Base-by-base conservation (phyloP, 306 rosid species). In the Pterocarpus santalinus region DNA sequence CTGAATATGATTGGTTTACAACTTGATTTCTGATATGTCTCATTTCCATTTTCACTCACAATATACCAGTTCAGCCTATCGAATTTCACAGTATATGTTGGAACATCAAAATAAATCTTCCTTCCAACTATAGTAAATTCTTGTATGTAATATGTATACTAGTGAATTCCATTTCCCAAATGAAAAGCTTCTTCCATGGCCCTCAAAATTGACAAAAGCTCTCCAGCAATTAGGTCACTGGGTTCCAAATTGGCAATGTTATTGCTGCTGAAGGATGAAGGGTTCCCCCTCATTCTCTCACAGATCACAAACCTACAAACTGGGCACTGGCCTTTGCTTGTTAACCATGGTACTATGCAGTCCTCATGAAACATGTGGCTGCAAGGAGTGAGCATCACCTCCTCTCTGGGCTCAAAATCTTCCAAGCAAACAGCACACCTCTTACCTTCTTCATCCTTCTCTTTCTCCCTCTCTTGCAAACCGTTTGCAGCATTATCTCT, bases 351-450 rank as follows among this genome's bases (percentile, higher is more conserved):
- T 10, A 91, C 85, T 51, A 95, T 91, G 82, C 99, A 95, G 8
- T 90, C 90, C 73, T 90, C 96, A 68, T 93, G 99, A 72, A 93
- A 95, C 96, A 95, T 90, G 77, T 95, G 98, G 10, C 82, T 85
- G 82, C 99, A 95, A 6, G 93, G 97, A 4, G 99, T 93, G 55
- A 81, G 47, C 93, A 81, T 83, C 71, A 91, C 98, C 67, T 91
- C 96, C 67, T 91, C 68, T 75, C 49, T 85, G 0, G 90, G 77
- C 58, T 90, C 91, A 63, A 93, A 93, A 78, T 95, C 95, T 47
- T 95, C 99, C 80, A 92, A 84, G 87, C 97, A 95, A 79, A 93
- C 17, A 15, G 92, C 46, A 76, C 99, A 93, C 22, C 85, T 78
- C 78, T 87, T 90, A 1, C 91, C 85, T 6, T 88, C 90, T 77